Conservation (phyloP, 78 protist genomes). For the Cavenderia fasciculata region DNA sequence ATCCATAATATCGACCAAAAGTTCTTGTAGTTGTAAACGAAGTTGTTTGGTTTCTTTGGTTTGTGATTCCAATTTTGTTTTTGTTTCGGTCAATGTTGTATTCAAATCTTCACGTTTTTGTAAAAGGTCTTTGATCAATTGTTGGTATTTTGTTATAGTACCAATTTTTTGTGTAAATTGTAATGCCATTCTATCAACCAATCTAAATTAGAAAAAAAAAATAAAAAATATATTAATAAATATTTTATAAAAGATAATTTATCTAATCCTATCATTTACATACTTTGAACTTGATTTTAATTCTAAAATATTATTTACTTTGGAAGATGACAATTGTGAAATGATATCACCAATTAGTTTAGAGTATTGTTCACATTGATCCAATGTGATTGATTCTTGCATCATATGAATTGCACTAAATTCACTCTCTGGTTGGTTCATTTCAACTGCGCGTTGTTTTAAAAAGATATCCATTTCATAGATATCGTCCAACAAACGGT, state of each 20-base stretch:
- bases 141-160: slow-evolving; percentile 3
- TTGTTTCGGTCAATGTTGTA: slow-evolving; percentile 1
- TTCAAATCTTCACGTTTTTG: slow-evolving; percentile 30
- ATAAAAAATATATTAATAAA: no score
- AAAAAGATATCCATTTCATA: slow-evolving; percentile 46
- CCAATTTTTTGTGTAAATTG: slow-evolving; percentile 58
- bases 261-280: background rate
- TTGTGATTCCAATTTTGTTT: slow-evolving; percentile 19
- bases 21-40: slow-evolving; percentile 9
- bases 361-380: slow-evolving; percentile 29
- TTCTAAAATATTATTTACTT: slow-evolving; percentile 41
- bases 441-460: slow-evolving; percentile 21
- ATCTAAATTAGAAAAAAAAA: background rate
- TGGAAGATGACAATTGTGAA: background rate
- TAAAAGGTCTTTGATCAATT: background rate
- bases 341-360: background rate
- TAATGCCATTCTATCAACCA: slow-evolving; percentile 40
- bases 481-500: slow-evolving; percentile 56
- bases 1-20: background rate
- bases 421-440: slow-evolving; percentile 13
- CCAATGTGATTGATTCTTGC: background rate
- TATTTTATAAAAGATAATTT: no score
- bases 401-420: slow-evolving; percentile 24
- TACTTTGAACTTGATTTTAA: slow-evolving; percentile 53
- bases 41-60: slow-evolving; percentile 21